Conservation (phyloP, 2,329 filamentous ascomycete species). For the Sphaerulina populicola region DNA sequence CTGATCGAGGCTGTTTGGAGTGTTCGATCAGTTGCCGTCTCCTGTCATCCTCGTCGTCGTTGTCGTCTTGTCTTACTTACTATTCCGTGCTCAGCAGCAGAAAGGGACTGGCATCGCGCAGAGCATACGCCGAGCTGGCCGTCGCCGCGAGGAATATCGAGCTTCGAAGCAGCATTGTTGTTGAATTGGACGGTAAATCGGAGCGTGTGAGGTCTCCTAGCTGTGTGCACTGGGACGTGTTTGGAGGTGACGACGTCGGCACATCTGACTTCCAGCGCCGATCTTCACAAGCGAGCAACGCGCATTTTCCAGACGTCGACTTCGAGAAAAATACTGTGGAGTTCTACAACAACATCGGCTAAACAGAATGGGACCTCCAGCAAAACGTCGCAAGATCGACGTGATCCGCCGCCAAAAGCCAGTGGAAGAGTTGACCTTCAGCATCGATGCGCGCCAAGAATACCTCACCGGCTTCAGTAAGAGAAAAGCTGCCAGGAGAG, state of each 20-base stretch:
- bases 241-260: background rate
- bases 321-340: conserved; percentile 1
- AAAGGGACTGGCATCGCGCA: conserved; percentile 55
- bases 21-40: background rate
- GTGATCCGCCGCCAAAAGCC: conserved; percentile 4
- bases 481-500: conserved; percentile 76
- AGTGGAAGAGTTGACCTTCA: conserved; percentile 65
- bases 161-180: conserved; percentile 14
- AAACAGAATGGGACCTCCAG: conserved; percentile 5
- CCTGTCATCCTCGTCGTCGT: background rate
- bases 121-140: conserved; percentile 51
- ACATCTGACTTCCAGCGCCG: background rate
- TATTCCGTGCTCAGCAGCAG: conserved; percentile 74
- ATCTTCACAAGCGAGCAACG: background rate
- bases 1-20: conserved; percentile 4
- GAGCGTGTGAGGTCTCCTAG: conserved; percentile 4
- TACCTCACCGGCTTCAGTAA: conserved; percentile 96
- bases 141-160: conserved; percentile 22
- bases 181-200: too few species aligned
- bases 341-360: background rate
- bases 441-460: conserved; percentile 68
- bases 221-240: background rate
- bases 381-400: conserved; percentile 11
- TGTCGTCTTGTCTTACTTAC: conserved; percentile 42
- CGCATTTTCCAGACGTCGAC: conserved; percentile 8